Base-by-base conservation (phyloP, 148 eudicot species). In the Fagopyrum esculentum region DNA sequence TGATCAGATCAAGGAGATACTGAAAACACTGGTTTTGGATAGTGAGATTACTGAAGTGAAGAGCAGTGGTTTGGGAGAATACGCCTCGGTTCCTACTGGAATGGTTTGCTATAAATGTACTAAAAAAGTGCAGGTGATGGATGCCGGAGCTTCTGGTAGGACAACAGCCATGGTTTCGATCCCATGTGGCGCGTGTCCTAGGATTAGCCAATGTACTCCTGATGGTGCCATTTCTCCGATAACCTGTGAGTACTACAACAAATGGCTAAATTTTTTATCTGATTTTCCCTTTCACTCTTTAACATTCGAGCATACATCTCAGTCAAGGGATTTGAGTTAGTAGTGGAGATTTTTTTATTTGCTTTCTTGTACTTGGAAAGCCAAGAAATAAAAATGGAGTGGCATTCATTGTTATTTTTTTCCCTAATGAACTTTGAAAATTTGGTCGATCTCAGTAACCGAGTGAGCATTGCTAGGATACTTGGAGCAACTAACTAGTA, bases 131-230 rank as follows among this genome's bases (percentile, higher is more conserved):
- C 75, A 81, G 78, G 26, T 22, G 26, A 55, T 44, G n/a, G 72
- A 74, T 40, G 73, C 73, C 35, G 80, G 70, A 35, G 26, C 26
- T 22, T 35, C 78, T 1, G 78, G 29, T 75, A 11, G 9, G 3
- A 55, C 43, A 6, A 86, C 92, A 10, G 83, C 84, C 45, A 84
- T 91, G 83, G 85, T 86, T 74, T 78, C 89, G 7, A 82, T 91
- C 40, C 98, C 97, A 0, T 93, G 98, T 75, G 93, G 97, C 9
- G 84, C 77, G 61, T 93, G 98, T 76, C 87, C 91, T 8, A 81
- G 87, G 60, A 88, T 91, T 35, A 83, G 71, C 57, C 70, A 79
- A 71, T 93, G 98, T 75, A 78, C 86, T 11, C 91, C 94, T 56
- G 91, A 86, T 85, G 95, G 98, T 26, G 72, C 82, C 26, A 86